Percentiles rank a stretch among this genome's conserved stretches.
Conservation (phyloP, 129 eudicot species). For the Gnaphalium uliginosum region DNA sequence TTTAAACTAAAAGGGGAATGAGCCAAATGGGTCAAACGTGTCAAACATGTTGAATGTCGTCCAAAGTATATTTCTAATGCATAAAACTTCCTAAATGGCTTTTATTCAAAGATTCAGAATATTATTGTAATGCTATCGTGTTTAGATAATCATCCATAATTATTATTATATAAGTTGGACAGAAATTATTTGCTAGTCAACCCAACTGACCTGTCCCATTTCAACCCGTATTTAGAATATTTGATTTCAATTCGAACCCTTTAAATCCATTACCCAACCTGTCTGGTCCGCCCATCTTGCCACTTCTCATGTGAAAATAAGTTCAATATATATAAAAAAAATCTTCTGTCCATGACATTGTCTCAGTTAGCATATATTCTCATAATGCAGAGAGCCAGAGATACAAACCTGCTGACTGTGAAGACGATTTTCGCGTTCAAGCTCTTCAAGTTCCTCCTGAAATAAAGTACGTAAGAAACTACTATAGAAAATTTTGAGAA, state of each 20-base stretch:
- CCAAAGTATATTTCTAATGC: not conserved
- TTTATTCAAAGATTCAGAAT: not conserved
- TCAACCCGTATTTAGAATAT: not conserved
- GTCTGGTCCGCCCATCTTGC: not conserved
- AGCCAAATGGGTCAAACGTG: not conserved
- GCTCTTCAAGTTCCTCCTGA: constrained; percentile 99
- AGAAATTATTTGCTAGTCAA: not conserved
- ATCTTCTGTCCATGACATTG: not conserved
- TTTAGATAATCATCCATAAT: not conserved
- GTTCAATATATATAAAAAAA: not conserved
- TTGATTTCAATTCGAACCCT: not conserved
- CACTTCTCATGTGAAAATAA: constrained; percentile 12
- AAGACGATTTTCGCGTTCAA: constrained; percentile 95
- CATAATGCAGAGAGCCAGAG: not conserved
- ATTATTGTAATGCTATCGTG: constrained; percentile 1
- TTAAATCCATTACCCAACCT: constrained; percentile 3
- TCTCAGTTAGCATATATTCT: not conserved
- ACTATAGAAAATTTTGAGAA: not conserved
- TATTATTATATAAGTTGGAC: not conserved
- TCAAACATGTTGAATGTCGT: not conserved
- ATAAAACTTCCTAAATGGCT: not conserved
- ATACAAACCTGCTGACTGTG: constrained; percentile 85
- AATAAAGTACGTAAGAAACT: constrained; percentile 35
- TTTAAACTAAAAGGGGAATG: not conserved
- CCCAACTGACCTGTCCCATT: not conserved